Evolutionary conservation across 345 rosid genomes (phyloP), one percentile per base, ranked within the genome.

Genomic region (Rhodomyrtus tomentosa): DNA sequence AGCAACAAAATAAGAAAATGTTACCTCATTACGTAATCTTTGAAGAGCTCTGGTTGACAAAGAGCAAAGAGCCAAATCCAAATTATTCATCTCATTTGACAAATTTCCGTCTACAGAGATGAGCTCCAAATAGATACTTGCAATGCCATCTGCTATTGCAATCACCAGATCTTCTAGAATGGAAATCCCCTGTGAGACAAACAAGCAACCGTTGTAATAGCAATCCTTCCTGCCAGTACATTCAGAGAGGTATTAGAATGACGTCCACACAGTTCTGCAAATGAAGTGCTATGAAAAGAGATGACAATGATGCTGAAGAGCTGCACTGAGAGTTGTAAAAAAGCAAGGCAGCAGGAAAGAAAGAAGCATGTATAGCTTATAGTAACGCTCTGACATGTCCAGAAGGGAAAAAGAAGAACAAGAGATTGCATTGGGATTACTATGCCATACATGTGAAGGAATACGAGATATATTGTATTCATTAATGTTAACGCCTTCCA

Each of bases 31-130:
- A 38, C 98, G 93, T 83, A 96, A 89, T 89, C 88, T 93, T 89
- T 96, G 99, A 83, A 95, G 97, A 58, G 93, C 91, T 72, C 98
- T 91, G 56, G 97, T 95, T 87, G 99, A 96, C 88, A 96, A 89
- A 87, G 88, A 91, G 85, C 98, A 95, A 80, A 93, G 87, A 89
- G 74, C 83, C 85, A 90, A 88, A 32, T 92, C 94, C 53, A 92
- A 88, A 87, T 83, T 87, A 87, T 87, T 93, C 86, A 91, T 85
- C 87, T 93, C 98, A 85, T 91, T 90, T 29, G 97, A 89, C 81
- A 91, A 87, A 62, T 91, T 91, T 83, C 99, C 92, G 87, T 96
- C 99, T 59, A 96, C 95, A 50, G 99, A 96, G 84, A 95, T 93
- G 86, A 96, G 95, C 92, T 96, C 98, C 89, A 96, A 87, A 91